Evolutionary conservation across 345 rosid species (phyloP), one percentile per base, ranked within the genome.

Genomic region (Hirschfeldia incana): DNA sequence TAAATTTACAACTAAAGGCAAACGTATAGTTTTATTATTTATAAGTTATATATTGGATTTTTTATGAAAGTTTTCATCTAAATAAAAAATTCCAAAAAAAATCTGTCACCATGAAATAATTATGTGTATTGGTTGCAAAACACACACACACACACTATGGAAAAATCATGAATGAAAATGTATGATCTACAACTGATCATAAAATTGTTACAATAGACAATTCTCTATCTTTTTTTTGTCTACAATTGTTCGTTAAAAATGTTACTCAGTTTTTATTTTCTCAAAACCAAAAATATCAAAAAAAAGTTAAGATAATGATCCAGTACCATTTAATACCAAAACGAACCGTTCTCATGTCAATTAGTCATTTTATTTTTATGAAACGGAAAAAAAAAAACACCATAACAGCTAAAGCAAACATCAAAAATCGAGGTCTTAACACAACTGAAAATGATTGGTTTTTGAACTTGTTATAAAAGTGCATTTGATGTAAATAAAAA

Each of bases 401-500:
- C 2, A 30, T 29, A 62, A 62, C 17, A 29, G 15, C 15, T 60
- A 44, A 27, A 30, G 9, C 58, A 12, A 42, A 28, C 42, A 60
- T 69, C 11, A 46, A 30, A 69, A 69, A 29, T 28, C 1, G 39
- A 68, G 37, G 44, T 37, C 55, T 13, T 49, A 12, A 49, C 57
- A 49, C 57, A 4, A 49, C 17, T 49, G 57, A 49, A 49, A 49
- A 49, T 49, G 57, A 13, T 63, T 53, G 63, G 26, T 65, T 51
- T 51, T 51, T 51, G 46, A 65, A 74, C 78, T 65, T 74, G 8
- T 12, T 11, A 65, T 59, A 51, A 53, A 73, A 64, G 70, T 74
- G 70, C 62, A 39, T n/a, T 42, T 39, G 39, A n/a, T 42, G 33
- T 53, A n/a, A 37, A 27, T 37, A 59, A 37, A 39, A 6, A 13